Base-by-base conservation (phyloP, 164 flowering plant genomes). In the Vitis rupestris region DNA sequence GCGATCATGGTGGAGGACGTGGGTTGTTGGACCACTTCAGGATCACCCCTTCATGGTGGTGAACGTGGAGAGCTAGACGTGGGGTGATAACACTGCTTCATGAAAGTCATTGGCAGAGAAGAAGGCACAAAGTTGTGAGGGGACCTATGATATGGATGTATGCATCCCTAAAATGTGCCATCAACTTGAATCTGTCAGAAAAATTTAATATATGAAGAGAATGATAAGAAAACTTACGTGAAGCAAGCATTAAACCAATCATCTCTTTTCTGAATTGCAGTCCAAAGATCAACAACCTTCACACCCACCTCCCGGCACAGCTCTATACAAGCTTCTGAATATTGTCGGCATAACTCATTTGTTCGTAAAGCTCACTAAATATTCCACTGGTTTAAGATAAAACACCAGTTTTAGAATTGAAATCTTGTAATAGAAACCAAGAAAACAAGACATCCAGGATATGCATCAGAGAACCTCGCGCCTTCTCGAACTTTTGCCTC, bases 261-360 rank as follows among this genome's bases (percentile, higher is more conserved):
- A 70, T 84, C 86, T 75, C 73, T 77, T 66, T 79, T 81, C 78
- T 90, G 98, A 59, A 95, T 57, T 54, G 97, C 93, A 70, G 80
- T 81, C 75, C 82, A 91, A 59, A 93, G 90, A 83, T 93, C 92
- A 71, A 95, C 70, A 10, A 79, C 94, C 74, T 88, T 79, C 59
- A 95, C 17, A 15, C 66, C 88, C 84, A 88, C 70, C 78, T 95
- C 97, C 66, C 64, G 53, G 80, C 97, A 88, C 72, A 93, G 63
- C 61, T 85, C 80, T 77, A 89, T 70, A 74, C 94, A 90, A 61
- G 98, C 98, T 58, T 93, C 97, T 50, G 99, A 87, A 78, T 95
- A 93, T 54, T 16, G 72, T 72, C 76, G 71, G 75, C 94, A 91
- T 6, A 76, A 66, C 68, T 90, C 93, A 79, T 95, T 95, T 76